Base-by-base conservation (phyloP, 2,329 filamentous ascomycete genomes). In the Penicillium sp. region DNA sequence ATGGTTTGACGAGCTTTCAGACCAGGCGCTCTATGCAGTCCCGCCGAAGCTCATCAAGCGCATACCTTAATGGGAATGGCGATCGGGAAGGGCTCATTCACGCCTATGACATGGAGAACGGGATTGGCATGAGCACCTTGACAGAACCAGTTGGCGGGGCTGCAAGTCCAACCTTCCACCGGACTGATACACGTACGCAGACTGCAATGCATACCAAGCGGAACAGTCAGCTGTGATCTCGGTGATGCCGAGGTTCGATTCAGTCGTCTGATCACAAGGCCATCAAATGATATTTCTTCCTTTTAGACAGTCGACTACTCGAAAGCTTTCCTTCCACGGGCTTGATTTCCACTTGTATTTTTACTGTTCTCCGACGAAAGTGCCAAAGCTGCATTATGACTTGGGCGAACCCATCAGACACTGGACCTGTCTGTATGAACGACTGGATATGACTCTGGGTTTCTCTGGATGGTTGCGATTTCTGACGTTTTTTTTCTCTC, bases 21-120 rank as follows among this genome's bases (percentile, higher is more conserved):
- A 97, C 93, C 14, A 84, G 95, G 52, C 82, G 90, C 57, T 95
- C 89, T 65, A 96, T 99, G 89, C 93, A 97, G 67, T 80, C 87
- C 6, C 80, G 92, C 58, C 80, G 93, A 46, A 83, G 82, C 64
- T 84, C 83, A 62, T 78, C 81, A 40, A 82, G 83, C 64, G 69
- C 71, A 64, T 81, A 77, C 50, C 78, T 80, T 53, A 81, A 73
- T 45, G 74, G 74, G 22, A 65, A 75, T 33, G 75, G 82, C 31
- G 89, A 93, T 60, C 80, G 88, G 46, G 85, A 91, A 57, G 88
- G 88, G 4, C 77, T 97, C 19, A 95, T 97, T 69, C 86, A 87
- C 53, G 86, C 84, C 10, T 96, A 95, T 62, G 92, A 97, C 61
- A 83, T 93, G 53, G 91, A 96, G 67, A 48, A 87, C 37, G 82